Conservation (phyloP, 768 basidiomycete species). For the Suillus occidentalis region DNA sequence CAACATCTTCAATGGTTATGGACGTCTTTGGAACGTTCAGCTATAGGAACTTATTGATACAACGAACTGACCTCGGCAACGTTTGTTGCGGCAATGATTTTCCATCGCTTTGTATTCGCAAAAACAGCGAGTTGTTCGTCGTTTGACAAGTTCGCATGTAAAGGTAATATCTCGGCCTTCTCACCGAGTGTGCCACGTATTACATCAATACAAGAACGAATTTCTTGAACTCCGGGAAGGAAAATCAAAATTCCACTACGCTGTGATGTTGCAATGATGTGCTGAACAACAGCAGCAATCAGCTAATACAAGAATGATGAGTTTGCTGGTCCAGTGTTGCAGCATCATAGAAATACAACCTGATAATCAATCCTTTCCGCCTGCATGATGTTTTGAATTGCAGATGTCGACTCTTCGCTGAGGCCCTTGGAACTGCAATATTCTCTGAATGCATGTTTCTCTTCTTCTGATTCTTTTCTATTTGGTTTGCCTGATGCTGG, state of each 20-base stretch:
- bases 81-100: constrained; percentile 88
- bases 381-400: constrained; percentile 60
- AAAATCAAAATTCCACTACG: constrained; percentile 82
- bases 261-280: constrained; percentile 54
- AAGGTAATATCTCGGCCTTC: constrained; percentile 61
- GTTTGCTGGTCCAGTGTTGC: not conserved
- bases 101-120: constrained; percentile 60
- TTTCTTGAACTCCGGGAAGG: constrained; percentile 88
- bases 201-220: constrained; percentile 70
- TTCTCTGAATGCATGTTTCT: constrained; percentile 46
- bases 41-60: not conserved
- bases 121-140: constrained; percentile 85
- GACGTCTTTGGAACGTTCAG: constrained; percentile 57
- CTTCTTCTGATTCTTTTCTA: constrained; percentile 30
- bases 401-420: constrained; percentile 45
- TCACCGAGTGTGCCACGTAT: constrained; percentile 39
- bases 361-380: constrained; percentile 73
- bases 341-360: constrained; percentile 34
- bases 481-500: constrained; percentile 41
- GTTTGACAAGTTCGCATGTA: constrained; percentile 86
- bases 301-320: constrained; percentile 40
- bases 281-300: constrained; percentile 60
- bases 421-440: constrained; percentile 55
- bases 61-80: constrained; percentile 71
- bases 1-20: constrained; percentile 87